Percentiles rank a stretch among this genome's conserved stretches.
Evolutionary conservation across 1,139 yeast species (phyloP).

Genomic region (Lizanozyma gosingica): DNA sequence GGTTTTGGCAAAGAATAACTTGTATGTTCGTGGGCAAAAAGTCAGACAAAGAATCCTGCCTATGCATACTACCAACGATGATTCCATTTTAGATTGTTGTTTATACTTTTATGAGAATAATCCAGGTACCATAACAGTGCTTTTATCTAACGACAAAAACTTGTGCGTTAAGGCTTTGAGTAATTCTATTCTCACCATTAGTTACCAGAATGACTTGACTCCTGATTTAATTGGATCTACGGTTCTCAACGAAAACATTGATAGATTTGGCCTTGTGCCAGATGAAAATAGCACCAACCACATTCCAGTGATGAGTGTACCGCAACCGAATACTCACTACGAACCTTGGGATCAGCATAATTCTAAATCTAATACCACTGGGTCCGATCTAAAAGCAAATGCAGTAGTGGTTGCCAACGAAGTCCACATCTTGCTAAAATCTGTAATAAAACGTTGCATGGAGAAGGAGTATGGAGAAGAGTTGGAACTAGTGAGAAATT

Average conservation of each 20-base stretch:
- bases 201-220: slow-evolving; percentile 50
- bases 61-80: slow-evolving; percentile 48
- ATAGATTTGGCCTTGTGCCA: slow-evolving; percentile 12
- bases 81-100: slow-evolving; percentile 81
- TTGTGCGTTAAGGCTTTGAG: slow-evolving; percentile 69
- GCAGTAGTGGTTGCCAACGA: slow-evolving; percentile 18
- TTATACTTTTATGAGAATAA: slow-evolving; percentile 42
- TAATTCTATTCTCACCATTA: slow-evolving; percentile 60
- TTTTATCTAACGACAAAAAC: slow-evolving; percentile 77
- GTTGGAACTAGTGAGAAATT: slow-evolving; percentile 38
- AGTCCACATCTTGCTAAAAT: slow-evolving; percentile 30
- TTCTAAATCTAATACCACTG: slow-evolving; percentile 1
- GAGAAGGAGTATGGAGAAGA: slow-evolving; percentile 51
- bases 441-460: slow-evolving; percentile 47
- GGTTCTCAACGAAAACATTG: slow-evolving; percentile 33
- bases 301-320: neutral
- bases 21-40: slow-evolving; percentile 59
- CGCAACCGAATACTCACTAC: slow-evolving; percentile 1
- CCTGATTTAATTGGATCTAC: slow-evolving; percentile 49
- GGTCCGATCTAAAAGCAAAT: neutral
- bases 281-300: slow-evolving; percentile 3
- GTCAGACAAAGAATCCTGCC: slow-evolving; percentile 40
- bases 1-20: slow-evolving; percentile 43
- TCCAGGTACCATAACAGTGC: slow-evolving; percentile 42
- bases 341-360: slow-evolving; percentile 1